These are phyloP conservation scores for Wickerhamomyces bovis DNA, from an alignment of 805 yeast genomes.

Conservation along the genomic window DNA sequence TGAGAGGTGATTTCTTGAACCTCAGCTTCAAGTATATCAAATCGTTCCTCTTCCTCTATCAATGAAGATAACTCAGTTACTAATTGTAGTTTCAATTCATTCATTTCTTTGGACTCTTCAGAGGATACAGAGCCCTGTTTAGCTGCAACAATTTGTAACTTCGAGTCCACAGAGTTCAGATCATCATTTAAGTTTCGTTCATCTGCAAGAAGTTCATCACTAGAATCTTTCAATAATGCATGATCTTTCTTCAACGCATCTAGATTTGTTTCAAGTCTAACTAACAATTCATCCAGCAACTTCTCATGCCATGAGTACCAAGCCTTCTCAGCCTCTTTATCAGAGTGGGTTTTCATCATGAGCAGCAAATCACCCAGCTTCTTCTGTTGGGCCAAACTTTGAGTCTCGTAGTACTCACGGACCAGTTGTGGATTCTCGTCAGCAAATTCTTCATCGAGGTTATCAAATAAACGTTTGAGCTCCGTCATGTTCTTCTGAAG, in stretches of 20 bases:
- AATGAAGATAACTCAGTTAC: slow-evolving; percentile 5
- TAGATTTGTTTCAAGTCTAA: slow-evolving; percentile 13
- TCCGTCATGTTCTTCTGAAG: slow-evolving; percentile 22
- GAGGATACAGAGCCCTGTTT: slow-evolving; percentile 12
- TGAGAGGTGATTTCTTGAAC: slow-evolving; percentile 5
- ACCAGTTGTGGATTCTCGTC: slow-evolving; percentile 24
- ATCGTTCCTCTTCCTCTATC: slow-evolving; percentile 2
- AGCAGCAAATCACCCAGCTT: slow-evolving; percentile 21
- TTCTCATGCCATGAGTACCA: slow-evolving; percentile 24
- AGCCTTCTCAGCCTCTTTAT: slow-evolving; percentile 20
- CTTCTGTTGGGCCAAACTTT: slow-evolving; percentile 15
- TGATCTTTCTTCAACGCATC: slow-evolving; percentile 10
- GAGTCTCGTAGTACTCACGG: slow-evolving; percentile 19
- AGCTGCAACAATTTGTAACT: slow-evolving; percentile 1
- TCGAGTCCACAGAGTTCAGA: background rate
- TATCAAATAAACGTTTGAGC: slow-evolving; percentile 18
- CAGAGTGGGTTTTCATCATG: slow-evolving; percentile 22
- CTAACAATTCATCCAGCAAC: slow-evolving; percentile 19
- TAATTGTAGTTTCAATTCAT: slow-evolving; percentile 8
- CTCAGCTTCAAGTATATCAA: slow-evolving; percentile 5
- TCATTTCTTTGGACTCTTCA: slow-evolving; percentile 11
- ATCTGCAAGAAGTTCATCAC: slow-evolving; percentile 4
- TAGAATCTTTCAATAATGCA: background rate
- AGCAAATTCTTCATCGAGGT: slow-evolving; percentile 19
- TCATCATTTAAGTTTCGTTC: slow-evolving; percentile 3